Base-by-base conservation (phyloP, 148 eudicot genomes). In the Rhododendron simsii region DNA sequence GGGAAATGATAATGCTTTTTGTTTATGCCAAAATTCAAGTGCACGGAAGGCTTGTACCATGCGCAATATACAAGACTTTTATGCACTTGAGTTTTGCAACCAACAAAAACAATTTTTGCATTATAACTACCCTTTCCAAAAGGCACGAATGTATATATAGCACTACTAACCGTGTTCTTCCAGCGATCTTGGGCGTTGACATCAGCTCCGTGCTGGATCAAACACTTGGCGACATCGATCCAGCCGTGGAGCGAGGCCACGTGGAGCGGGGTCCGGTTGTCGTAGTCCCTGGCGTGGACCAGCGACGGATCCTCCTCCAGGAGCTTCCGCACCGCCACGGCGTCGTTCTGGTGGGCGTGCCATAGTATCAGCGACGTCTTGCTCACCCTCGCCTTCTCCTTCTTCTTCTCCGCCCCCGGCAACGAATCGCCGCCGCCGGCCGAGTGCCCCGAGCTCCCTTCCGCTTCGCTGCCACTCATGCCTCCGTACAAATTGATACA, bases 181-280 rank as follows among this genome's bases (percentile, higher is more conserved):
- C 99, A 97, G 53, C 99, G 99, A 95, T 95, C 99, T 59, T 90
- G 95, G 51, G 98, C 91, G 89, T 97, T 97, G 85, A 97, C 96
- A 85, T 97, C 96, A 57, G 99, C 99, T 11, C 93, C 93, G 84
- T 80, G 89, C 35, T 97, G 95, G 13, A 97, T 88, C 89, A 97
- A 89, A 73, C 93, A 92, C 87, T 91, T 90, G 51, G 98, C 98
- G 12, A 95, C 98, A 37, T 97, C 96, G 84, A 93, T 87, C 99
- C 94, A 97, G 9, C 98, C 99, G 83, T 97, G 99, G 23, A 97
- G 89, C 30, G 98, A 91, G 5, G 98, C 99, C 10, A 97, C 99
- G 41, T 95, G 98, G 9, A 97, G 95, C 41, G 98, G 98, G 6
- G 99, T 97, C 23, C 99, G 92, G 59, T 87, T 92, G 67, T 97